Percentiles rank a stretch among this genome's conserved stretches.
These are phyloP conservation scores for Fusarium euwallaceae DNA, from an alignment of 2,329 filamentous ascomycete genomes.

Conservation along the genomic window DNA sequence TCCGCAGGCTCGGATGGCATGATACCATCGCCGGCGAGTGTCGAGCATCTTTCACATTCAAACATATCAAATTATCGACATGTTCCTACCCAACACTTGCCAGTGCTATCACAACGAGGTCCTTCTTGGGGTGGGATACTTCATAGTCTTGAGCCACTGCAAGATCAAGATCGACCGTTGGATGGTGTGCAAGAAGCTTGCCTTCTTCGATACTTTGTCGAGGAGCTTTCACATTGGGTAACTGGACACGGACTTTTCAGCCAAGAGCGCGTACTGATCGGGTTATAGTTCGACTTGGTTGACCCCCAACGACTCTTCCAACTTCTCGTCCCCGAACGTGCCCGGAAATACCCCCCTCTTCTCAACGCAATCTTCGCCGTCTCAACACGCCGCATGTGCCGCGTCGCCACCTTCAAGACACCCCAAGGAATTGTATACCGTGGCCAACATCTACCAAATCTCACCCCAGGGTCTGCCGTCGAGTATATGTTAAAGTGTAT, in stretches of 20 bases:
- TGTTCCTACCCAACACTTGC: background rate
- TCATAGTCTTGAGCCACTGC: constrained; percentile 7
- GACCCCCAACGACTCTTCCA: constrained; percentile 30
- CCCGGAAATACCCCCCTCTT: constrained; percentile 28
- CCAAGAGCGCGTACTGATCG: no score
- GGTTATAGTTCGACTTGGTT: constrained; percentile 29
- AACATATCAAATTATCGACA: background rate
- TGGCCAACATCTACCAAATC: constrained; percentile 18
- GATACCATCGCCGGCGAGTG: background rate
- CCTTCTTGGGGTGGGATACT: constrained; percentile 28
- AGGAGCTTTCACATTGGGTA: constrained; percentile 37
- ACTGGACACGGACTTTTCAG: no score
- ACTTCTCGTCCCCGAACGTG: constrained; percentile 31
- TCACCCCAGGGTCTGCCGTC: constrained; percentile 21
- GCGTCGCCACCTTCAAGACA: constrained; percentile 23
- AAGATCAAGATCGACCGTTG: background rate
- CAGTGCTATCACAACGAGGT: constrained; percentile 12
- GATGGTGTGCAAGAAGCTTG: constrained; percentile 35
- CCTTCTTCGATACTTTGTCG: constrained; percentile 37
- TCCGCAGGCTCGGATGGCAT: background rate
- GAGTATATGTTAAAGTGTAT: constrained; percentile 44
- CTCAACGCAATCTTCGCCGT: constrained; percentile 37
- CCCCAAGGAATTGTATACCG: constrained; percentile 22
- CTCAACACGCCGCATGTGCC: constrained; percentile 25
- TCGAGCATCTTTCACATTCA: background rate